Conservation (phyloP, 805 yeast species). For the Suhomyces sp. region DNA sequence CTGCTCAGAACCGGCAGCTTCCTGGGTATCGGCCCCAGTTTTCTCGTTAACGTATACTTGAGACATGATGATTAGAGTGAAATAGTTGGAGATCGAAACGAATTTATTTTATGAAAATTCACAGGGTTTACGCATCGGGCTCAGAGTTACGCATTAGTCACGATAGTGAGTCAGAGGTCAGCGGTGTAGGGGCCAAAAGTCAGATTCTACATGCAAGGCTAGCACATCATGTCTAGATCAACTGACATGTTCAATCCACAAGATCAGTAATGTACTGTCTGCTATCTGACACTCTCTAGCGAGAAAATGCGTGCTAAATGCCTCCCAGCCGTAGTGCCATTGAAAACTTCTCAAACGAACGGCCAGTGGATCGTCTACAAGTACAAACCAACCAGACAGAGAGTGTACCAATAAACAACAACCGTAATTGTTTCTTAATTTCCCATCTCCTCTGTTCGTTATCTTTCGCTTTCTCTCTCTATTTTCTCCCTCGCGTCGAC, state of each 20-base stretch:
- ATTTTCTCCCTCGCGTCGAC: neutral
- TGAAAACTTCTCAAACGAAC: no score
- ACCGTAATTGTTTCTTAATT: no score
- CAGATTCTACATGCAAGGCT: no score
- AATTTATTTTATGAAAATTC: neutral
- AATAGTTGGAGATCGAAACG: neutral
- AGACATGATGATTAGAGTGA: conserved; percentile 23
- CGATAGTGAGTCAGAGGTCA: neutral
- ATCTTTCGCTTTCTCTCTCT: neutral
- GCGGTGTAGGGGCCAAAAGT: neutral
- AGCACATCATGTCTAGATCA: no score
- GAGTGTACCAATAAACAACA: neutral
- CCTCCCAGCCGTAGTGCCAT: no score
- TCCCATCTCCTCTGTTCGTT: neutral
- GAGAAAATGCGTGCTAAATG: no score
- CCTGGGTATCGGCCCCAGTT: conserved; percentile 61
- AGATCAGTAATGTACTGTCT: no score
- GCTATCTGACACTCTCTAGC: no score
- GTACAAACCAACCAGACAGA: neutral
- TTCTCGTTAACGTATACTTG: conserved; percentile 69
- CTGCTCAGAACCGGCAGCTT: conserved; percentile 60
- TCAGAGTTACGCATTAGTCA: neutral
- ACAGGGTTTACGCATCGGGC: neutral
- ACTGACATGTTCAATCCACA: no score
- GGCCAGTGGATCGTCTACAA: neutral